Evolutionary conservation across 306 rosid species (phyloP).

Genomic region (Gleditsia sinensis): DNA sequence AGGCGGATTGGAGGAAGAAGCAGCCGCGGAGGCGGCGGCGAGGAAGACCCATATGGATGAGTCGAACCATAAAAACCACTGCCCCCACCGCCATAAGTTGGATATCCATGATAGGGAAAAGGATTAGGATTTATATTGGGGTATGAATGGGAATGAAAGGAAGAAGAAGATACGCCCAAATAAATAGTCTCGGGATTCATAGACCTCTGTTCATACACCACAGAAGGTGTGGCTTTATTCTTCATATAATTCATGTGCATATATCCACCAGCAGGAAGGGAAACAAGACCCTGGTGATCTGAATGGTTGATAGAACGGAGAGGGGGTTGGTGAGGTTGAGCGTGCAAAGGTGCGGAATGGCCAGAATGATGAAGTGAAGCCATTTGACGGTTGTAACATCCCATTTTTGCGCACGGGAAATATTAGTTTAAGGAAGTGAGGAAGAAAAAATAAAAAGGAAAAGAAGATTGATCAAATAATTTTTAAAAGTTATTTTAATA

Average conservation of each 20-base stretch:
- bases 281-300: background rate
- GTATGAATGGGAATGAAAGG: background rate
- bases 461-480: too few relatives aligned
- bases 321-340: background rate
- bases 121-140: background rate
- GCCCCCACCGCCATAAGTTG: constrained; percentile 45
- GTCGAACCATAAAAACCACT: constrained; percentile 46
- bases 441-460: too few relatives aligned
- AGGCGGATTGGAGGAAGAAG: constrained; percentile 61
- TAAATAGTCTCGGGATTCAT: constrained; percentile 43
- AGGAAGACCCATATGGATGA: constrained; percentile 34
- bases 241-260: constrained; percentile 67
- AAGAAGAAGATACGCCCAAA: constrained; percentile 65
- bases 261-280: constrained; percentile 34
- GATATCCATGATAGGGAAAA: constrained; percentile 27
- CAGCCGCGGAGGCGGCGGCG: constrained; percentile 25
- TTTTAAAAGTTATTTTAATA: too few relatives aligned
- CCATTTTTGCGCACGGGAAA: too few relatives aligned
- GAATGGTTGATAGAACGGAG: background rate
- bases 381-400: background rate
- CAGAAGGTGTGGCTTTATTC: constrained; percentile 65
- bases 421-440: too few relatives aligned
- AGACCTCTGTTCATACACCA: constrained; percentile 68
- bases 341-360: constrained; percentile 63
- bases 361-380: constrained; percentile 50